Evolutionary conservation across 2,329 filamentous ascomycete species (phyloP).

Genomic region (Diplodia corticola): DNA sequence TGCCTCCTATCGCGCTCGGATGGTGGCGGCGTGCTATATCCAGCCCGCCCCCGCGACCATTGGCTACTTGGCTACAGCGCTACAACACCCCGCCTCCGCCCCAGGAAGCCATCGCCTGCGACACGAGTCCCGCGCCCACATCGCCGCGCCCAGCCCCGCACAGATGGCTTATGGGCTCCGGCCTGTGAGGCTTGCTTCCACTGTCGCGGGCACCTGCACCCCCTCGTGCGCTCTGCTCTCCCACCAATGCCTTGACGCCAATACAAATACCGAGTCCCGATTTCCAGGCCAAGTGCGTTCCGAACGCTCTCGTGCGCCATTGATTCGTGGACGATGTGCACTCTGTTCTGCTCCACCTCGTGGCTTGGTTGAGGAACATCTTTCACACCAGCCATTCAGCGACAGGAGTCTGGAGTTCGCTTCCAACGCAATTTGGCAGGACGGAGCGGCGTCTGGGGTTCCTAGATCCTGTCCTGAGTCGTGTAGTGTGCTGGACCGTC

Average conservation of each 20-base stretch:
- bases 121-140: neutral
- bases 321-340: no score
- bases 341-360: no score
- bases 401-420: neutral
- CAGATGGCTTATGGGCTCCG: neutral
- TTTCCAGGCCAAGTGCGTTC: no score
- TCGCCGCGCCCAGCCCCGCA: neutral
- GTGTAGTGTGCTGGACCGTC: conserved; percentile 1
- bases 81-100: neutral
- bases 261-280: no score
- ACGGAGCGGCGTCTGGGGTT: neutral
- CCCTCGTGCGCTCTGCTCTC: neutral
- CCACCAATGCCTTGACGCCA: neutral
- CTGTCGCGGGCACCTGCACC: neutral
- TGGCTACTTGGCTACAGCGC: neutral
- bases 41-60: neutral
- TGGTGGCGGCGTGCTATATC: conserved; percentile 4
- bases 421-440: neutral
- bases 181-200: neutral
- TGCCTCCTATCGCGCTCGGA: conserved; percentile 15
- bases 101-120: neutral
- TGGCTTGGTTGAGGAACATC: no score
- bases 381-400: no score
- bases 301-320: no score
- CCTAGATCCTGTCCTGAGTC: conserved; percentile 6